Conservation (phyloP, 805 yeast species). For the Suhomyces emberorum region DNA sequence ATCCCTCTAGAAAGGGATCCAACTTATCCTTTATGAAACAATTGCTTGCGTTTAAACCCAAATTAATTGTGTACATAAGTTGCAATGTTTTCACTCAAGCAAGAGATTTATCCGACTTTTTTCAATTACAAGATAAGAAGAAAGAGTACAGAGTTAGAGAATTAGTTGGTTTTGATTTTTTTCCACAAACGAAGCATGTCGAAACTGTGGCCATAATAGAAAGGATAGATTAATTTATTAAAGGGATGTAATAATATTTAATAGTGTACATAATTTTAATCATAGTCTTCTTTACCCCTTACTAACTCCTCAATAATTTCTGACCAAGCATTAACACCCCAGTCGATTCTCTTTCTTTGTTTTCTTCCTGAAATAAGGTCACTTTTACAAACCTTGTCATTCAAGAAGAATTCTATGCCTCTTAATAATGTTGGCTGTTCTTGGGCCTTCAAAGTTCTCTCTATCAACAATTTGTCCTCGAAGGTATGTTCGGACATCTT, state of each 20-base stretch:
- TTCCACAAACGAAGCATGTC: conserved; percentile 59
- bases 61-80: conserved; percentile 38
- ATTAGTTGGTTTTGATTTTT: conserved; percentile 43
- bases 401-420: conserved; percentile 65
- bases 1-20: conserved; percentile 46
- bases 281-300: conserved; percentile 8
- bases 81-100: conserved; percentile 48
- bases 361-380: conserved; percentile 50
- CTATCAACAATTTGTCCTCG: conserved; percentile 49
- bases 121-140: conserved; percentile 16
- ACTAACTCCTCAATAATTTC: conserved; percentile 51
- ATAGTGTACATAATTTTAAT: background rate
- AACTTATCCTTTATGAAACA: conserved; percentile 33
- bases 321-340: conserved; percentile 60
- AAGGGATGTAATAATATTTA: background rate
- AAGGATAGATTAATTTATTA: conserved; percentile 8
- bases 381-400: conserved; percentile 43
- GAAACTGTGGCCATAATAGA: conserved; percentile 51
- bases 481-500: conserved; percentile 34
- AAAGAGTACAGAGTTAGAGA: conserved; percentile 15
- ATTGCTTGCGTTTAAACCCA: conserved; percentile 34
- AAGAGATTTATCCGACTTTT: conserved; percentile 35
- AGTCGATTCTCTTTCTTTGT: conserved; percentile 54
- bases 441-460: conserved; percentile 50
- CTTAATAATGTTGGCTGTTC: conserved; percentile 57